Evolutionary conservation across 495 filamentous ascomycete species (phyloP).

Genomic region (Aspergillus asperescens): DNA sequence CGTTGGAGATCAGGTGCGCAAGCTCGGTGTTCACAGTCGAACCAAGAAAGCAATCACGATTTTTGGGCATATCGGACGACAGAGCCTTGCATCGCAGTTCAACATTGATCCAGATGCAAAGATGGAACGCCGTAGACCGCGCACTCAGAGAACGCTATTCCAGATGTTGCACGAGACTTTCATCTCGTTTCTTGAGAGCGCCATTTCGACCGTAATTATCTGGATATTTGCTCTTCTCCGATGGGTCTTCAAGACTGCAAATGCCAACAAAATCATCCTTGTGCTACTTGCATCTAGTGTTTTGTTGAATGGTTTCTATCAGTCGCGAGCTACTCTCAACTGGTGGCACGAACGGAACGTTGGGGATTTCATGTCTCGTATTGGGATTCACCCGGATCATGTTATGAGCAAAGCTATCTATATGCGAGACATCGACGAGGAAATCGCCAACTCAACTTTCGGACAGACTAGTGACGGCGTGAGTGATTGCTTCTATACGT

Average conservation of each 20-base stretch:
- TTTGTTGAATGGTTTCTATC: slow-evolving; percentile 64
- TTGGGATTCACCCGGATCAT: slow-evolving; percentile 72
- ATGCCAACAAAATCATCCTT: slow-evolving; percentile 71
- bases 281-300: slow-evolving; percentile 60
- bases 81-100: slow-evolving; percentile 62
- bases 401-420: slow-evolving; percentile 84
- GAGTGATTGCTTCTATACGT: slow-evolving; percentile 43
- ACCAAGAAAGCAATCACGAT: slow-evolving; percentile 88
- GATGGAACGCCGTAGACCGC: slow-evolving; percentile 45
- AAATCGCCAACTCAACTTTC: slow-evolving; percentile 43
- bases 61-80: slow-evolving; percentile 79
- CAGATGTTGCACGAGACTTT: slow-evolving; percentile 66
- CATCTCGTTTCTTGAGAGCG: slow-evolving; percentile 62
- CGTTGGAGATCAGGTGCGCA: slow-evolving; percentile 78
- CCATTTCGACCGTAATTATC: slow-evolving; percentile 66
- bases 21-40: slow-evolving; percentile 68
- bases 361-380: slow-evolving; percentile 65
- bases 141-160: slow-evolving; percentile 61
- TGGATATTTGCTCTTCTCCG: slow-evolving; percentile 60
- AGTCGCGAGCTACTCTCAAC: slow-evolving; percentile 57
- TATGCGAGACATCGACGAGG: slow-evolving; percentile 72
- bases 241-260: slow-evolving; percentile 62
- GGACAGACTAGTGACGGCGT: slow-evolving; percentile 31
- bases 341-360: slow-evolving; percentile 89
- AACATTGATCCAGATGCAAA: slow-evolving; percentile 39